Conservation (phyloP, 495 filamentous ascomycete species). For the Neohortaea acidophila region DNA sequence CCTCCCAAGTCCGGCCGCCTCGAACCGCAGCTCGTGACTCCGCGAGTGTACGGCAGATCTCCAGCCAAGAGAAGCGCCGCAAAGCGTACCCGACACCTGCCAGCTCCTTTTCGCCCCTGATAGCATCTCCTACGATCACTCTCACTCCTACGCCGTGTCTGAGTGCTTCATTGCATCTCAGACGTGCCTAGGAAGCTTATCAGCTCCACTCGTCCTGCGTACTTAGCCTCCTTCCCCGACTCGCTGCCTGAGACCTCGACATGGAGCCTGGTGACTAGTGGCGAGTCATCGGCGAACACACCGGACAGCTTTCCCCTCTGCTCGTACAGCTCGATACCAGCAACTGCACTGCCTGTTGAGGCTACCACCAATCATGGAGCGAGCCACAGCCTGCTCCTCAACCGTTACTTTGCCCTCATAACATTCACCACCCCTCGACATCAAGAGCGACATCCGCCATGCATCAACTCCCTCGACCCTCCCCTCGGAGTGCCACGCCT, state of each 20-base stretch:
- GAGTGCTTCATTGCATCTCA: conserved; percentile 2
- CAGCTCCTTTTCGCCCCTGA: background rate
- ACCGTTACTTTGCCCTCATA: background rate
- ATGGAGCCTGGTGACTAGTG: background rate
- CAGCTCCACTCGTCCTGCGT: background rate
- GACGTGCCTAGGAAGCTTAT: background rate
- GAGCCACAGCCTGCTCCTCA: background rate
- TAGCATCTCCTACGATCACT: background rate
- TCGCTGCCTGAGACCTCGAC: conserved; percentile 1
- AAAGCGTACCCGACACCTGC: background rate
- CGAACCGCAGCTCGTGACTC: no score
- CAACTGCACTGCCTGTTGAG: background rate
- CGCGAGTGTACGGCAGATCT: background rate
- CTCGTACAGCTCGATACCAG: background rate
- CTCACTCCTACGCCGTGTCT: background rate
- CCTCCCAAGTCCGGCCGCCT: background rate
- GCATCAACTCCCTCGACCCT: conserved; percentile 72
- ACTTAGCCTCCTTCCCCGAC: background rate
- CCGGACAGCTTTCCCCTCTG: background rate
- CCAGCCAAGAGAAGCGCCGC: background rate
- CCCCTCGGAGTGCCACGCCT: conserved; percentile 48
- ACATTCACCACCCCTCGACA: background rate
- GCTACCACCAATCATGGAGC: conserved; percentile 3
- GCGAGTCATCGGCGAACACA: background rate
- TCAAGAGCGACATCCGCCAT: conserved; percentile 29